Conservation (phyloP, 2,329 filamentous ascomycete species). For the Colletotrichum orbiculare region DNA sequence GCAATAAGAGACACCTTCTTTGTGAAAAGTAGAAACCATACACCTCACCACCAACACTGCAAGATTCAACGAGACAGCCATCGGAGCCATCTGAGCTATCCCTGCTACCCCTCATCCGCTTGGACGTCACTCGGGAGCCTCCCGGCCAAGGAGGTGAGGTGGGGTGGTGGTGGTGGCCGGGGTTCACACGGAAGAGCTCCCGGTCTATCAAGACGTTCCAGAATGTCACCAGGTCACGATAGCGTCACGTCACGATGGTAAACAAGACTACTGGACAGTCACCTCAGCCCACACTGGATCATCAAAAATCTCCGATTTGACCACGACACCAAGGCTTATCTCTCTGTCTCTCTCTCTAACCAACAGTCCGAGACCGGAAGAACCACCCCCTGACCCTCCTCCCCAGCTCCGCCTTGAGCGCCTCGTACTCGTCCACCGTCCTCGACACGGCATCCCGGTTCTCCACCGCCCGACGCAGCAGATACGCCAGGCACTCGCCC, state of each 20-base stretch:
- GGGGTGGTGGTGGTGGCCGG: constrained; percentile 2
- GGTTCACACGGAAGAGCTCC: constrained; percentile 11
- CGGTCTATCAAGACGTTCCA: constrained; percentile 3
- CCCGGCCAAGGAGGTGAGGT: constrained; percentile 4
- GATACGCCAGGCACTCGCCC: constrained; percentile 43
- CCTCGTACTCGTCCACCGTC: constrained; percentile 45
- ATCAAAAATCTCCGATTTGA: constrained; percentile 14
- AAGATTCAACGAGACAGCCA: not conserved
- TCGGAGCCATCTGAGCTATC: not conserved
- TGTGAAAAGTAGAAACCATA: too few relatives aligned
- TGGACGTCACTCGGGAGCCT: constrained; percentile 2
- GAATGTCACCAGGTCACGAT: too few relatives aligned
- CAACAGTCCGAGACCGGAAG: constrained; percentile 14
- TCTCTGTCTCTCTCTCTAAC: not conserved
- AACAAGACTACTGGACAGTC: constrained; percentile 1
- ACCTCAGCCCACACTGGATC: constrained; percentile 1
- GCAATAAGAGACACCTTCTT: too few relatives aligned
- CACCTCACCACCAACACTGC: too few relatives aligned
- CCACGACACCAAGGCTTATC: constrained; percentile 5
- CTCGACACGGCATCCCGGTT: constrained; percentile 48
- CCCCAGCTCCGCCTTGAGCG: constrained; percentile 44
- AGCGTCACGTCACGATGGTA: not conserved
- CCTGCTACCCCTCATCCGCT: constrained; percentile 22
- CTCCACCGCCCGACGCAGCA: constrained; percentile 42
- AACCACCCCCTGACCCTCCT: constrained; percentile 43